Evolutionary conservation across 2,329 filamentous ascomycete genomes (phyloP).

Genomic region (Sclerotinia borealis): DNA sequence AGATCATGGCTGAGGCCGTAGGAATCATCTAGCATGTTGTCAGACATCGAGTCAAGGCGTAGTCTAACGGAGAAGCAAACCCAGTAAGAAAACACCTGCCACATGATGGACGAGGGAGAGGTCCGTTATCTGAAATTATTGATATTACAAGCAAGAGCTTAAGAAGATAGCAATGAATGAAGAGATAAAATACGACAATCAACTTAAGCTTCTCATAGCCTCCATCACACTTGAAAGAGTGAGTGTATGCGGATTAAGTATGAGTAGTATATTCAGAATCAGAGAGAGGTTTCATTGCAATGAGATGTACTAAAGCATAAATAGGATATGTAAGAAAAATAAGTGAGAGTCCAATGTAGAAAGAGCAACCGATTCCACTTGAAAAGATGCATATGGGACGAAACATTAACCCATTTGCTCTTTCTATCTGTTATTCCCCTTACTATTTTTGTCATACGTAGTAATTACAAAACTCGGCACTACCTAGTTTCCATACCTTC

Average conservation of each 20-base stretch:
- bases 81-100: conserved; percentile 37
- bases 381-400: neutral
- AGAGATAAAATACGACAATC: neutral
- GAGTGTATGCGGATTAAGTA: neutral
- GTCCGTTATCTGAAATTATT: neutral
- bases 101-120: neutral
- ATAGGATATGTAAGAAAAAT: neutral
- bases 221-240: neutral
- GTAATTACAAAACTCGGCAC: no score
- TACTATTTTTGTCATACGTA: no score
- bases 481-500: no score
- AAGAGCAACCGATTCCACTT: neutral
- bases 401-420: neutral
- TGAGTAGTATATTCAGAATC: neutral
- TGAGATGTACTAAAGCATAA: neutral
- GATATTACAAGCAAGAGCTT: neutral
- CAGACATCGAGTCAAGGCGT: conserved; percentile 48
- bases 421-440: neutral
- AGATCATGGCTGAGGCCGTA: conserved; percentile 2
- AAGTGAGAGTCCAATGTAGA: neutral
- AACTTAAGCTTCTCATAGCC: neutral
- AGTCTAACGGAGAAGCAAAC: conserved; percentile 25
- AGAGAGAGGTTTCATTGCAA: neutral
- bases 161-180: neutral
- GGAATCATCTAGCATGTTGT: conserved; percentile 17